Percentiles rank a stretch among this genome's conserved stretches.
phyloP scores from a whole-genome alignment of 1,284 basidiomycete genomes.

The Melanopsichium pennsylvanicum region DNA sequence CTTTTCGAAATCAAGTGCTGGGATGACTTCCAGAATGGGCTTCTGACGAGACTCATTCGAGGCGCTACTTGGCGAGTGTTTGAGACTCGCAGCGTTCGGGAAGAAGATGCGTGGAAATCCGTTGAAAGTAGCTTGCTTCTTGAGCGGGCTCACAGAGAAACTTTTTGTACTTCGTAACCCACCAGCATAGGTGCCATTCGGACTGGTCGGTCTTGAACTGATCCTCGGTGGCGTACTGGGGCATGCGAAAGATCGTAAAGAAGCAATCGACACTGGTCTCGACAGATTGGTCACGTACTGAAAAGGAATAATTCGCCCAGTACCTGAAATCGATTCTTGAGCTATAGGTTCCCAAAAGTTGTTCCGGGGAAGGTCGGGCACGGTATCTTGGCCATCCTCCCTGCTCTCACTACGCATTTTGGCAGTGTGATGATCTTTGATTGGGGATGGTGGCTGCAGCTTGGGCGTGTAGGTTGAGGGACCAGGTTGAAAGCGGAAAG shows the following conservation, averaged over 20 bases:
- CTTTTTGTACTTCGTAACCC: constrained; percentile 10
- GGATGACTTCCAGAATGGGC: constrained; percentile 15
- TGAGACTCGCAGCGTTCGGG: constrained; percentile 2
- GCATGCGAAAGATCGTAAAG: constrained; percentile 25
- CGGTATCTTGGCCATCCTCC: constrained; percentile 24
- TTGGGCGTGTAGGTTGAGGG: constrained; percentile 21
- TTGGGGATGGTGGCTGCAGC: constrained; percentile 24
- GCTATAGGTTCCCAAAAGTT: constrained; percentile 11
- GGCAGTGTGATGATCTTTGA: constrained; percentile 7
- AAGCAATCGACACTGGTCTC: constrained; percentile 34
- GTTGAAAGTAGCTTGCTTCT: constrained; percentile 30
- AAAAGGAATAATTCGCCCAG: constrained; percentile 23
- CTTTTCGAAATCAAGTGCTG: constrained; percentile 16
- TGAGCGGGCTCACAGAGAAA: constrained; percentile 22
- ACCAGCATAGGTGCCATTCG: constrained; percentile 19
- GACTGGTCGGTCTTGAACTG: constrained; percentile 18
- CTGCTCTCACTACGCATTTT: constrained; percentile 7
- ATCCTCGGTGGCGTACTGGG: constrained; percentile 35
- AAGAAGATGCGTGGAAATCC: constrained; percentile 33
- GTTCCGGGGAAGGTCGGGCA: constrained; percentile 4
- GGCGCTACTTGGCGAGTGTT: constrained; percentile 16
- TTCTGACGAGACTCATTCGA: constrained; percentile 4
- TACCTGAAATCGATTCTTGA: constrained; percentile 1
- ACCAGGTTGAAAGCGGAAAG: constrained; percentile 22
- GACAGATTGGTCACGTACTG: constrained; percentile 37